phyloP scores from a whole-genome alignment of 768 basidiomycete species.

The Hygrophorus russula region DNA sequence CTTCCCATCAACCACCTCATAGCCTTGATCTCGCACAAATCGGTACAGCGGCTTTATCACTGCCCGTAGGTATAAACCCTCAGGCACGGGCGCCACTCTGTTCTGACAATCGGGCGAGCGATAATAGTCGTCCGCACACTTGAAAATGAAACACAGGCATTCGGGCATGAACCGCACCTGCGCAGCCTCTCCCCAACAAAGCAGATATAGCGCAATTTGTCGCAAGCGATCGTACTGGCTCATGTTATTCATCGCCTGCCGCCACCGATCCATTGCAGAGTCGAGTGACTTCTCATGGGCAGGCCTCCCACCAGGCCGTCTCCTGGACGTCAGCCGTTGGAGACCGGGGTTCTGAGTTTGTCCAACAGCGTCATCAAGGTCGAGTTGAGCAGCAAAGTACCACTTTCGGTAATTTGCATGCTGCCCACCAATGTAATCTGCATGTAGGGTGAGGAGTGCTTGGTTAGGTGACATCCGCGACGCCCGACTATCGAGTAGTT shows the following conservation, averaged over 20 bases:
- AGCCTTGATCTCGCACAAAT: slow-evolving; percentile 95
- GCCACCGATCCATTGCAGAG: slow-evolving; percentile 85
- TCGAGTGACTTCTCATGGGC: slow-evolving; percentile 56
- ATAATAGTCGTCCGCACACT: slow-evolving; percentile 99
- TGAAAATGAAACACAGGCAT: slow-evolving; percentile 98
- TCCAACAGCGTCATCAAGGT: slow-evolving; percentile 95
- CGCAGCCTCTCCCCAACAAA: slow-evolving; percentile 98
- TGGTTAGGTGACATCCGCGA: slow-evolving; percentile 97
- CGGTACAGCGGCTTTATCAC: slow-evolving; percentile 92
- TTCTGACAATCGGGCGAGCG: slow-evolving; percentile 97
- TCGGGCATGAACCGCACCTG: slow-evolving; percentile 96
- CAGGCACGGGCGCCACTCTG: slow-evolving; percentile 82
- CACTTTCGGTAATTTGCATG: slow-evolving; percentile 99
- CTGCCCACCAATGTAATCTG: slow-evolving; percentile 97
- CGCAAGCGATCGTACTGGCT: slow-evolving; percentile 94
- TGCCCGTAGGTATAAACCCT: slow-evolving; percentile 86
- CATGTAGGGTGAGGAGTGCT: slow-evolving; percentile 89
- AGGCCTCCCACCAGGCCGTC: slow-evolving; percentile 35
- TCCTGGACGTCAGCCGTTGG: slow-evolving; percentile 67
- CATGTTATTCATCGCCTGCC: slow-evolving; percentile 98
- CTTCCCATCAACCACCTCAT: slow-evolving; percentile 91
- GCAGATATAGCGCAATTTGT: slow-evolving; percentile 89
- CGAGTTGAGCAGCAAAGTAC: slow-evolving; percentile 99
- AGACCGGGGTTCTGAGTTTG: slow-evolving; percentile 87
- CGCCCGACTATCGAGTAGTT: slow-evolving; percentile 89